Evolutionary conservation across 1,284 basidiomycete genomes (phyloP), one percentile per base, ranked within the genome.

Genomic region (Ceratorhiza oryzae-sativae): DNA sequence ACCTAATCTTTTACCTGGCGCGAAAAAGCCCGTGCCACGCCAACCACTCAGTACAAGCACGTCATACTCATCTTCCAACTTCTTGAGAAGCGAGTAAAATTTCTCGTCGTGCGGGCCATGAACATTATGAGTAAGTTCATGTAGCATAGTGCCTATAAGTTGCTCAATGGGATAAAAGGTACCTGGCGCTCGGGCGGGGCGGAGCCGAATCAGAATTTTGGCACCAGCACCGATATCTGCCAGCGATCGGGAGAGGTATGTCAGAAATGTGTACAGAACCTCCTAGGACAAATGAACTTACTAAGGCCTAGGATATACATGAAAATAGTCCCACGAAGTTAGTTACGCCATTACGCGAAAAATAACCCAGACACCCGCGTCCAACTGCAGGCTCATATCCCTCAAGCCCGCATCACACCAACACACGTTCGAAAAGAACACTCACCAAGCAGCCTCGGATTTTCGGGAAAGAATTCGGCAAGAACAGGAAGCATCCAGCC

Each of bases 41-140:
- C 94, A 96, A 0, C 94, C 94, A 30, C 87, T 88, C 18, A 86
- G 83, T 75, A 88, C 88, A 8, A 95, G 84, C 0, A 85, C 86
- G 68, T 91, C 89, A 77, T 89, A 94, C 80, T 96, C 94, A 62
- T 93, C 89, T 77, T 94, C 89, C 3, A 97, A 83, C 25, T 84
- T 86, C 9, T 86, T 84, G 1, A 96, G 86, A 72, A 90, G 87
- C 74, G 90, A 91, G 83, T 95, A 94, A 75, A 85, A 85, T 68
- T 86, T 85, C 30, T 92, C 89, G 76, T 96, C 91, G 77, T 96
- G 94, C 1, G 93, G 90, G 0, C 92, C 92, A 78, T 93, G 91
- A 5, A 91, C 87, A 77, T 93, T 95, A 79, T 96, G 94, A 0
- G 93, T 91, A 39, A 96, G 88, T 90, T 96, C 94, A 77, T 96